Percentiles rank a stretch among this genome's conserved stretches.
phyloP scores from a whole-genome alignment of 768 basidiomycete species.

The Neoboletus magnificus region DNA sequence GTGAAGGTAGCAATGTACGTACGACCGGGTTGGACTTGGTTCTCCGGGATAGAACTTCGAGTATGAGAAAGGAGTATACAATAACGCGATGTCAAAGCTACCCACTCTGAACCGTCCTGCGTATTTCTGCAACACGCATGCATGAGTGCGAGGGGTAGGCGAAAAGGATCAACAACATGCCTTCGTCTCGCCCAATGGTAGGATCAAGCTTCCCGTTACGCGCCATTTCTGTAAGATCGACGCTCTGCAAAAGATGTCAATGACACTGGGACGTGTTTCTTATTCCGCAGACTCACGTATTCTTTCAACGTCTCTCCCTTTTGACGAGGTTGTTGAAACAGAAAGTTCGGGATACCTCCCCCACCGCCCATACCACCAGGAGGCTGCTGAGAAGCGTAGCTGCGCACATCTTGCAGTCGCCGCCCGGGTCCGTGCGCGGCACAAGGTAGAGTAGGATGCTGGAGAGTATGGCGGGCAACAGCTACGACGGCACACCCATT shows the following conservation, averaged over 20 bases:
- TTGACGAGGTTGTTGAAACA: constrained; percentile 56
- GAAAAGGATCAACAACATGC: constrained; percentile 29
- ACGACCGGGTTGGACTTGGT: constrained; percentile 94
- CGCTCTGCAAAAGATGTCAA: constrained; percentile 46
- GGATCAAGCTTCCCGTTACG: constrained; percentile 85
- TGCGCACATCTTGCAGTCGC: constrained; percentile 19
- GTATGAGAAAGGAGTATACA: neutral
- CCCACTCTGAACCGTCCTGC: constrained; percentile 87
- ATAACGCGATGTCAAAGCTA: neutral
- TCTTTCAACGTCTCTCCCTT: constrained; percentile 87
- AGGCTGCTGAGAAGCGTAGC: constrained; percentile 50
- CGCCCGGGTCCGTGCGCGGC: neutral
- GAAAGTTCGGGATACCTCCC: constrained; percentile 53
- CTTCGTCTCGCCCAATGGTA: constrained; percentile 85
- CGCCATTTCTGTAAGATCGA: constrained; percentile 83
- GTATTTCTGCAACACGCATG: constrained; percentile 56
- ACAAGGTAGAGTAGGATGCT: neutral
- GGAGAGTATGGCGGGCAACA: neutral
- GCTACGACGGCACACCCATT: constrained; percentile 18
- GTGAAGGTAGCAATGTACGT: constrained; percentile 23
- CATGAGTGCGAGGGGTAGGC: neutral
- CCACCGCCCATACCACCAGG: constrained; percentile 34
- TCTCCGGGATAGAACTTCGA: constrained; percentile 72
- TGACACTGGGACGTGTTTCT: neutral
- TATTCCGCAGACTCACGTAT: constrained; percentile 48